phyloP scores from a whole-genome alignment of 345 rosid genomes.

The Arabidopsis arenosa region DNA sequence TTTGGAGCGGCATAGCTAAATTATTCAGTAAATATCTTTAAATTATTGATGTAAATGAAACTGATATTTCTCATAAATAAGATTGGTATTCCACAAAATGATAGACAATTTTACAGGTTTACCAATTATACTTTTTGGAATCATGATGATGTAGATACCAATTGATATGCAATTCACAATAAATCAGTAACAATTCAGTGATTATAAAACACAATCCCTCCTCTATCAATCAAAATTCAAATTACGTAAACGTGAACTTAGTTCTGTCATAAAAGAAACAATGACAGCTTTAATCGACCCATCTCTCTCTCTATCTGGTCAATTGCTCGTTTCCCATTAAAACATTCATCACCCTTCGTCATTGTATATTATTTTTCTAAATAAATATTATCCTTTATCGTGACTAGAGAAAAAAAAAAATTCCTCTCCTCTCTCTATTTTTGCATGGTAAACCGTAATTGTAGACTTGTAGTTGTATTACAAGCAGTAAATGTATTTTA shows the following conservation, averaged over 20 bases:
- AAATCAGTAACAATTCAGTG: background rate
- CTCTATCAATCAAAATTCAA: background rate
- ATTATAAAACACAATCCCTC: background rate
- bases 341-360: constrained; percentile 20
- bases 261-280: constrained; percentile 22
- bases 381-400: background rate
- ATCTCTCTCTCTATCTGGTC: background rate
- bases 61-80: background rate
- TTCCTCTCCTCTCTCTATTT: background rate
- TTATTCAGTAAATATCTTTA: background rate
- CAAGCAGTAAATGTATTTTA: background rate
- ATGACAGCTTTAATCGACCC: constrained; percentile 17
- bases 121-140: background rate
- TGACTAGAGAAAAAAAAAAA: no score
- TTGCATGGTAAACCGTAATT: background rate
- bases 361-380: background rate
- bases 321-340: constrained; percentile 27
- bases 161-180: background rate
- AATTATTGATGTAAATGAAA: background rate
- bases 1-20: background rate
- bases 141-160: background rate
- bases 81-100: background rate
- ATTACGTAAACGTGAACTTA: background rate
- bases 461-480: background rate
- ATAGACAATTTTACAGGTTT: background rate